A percentile compares a stretch with the other conserved stretches of the same genome.
Evolutionary conservation across 495 filamentous ascomycete species (phyloP).

Genomic region (Parathielavia appendiculata): DNA sequence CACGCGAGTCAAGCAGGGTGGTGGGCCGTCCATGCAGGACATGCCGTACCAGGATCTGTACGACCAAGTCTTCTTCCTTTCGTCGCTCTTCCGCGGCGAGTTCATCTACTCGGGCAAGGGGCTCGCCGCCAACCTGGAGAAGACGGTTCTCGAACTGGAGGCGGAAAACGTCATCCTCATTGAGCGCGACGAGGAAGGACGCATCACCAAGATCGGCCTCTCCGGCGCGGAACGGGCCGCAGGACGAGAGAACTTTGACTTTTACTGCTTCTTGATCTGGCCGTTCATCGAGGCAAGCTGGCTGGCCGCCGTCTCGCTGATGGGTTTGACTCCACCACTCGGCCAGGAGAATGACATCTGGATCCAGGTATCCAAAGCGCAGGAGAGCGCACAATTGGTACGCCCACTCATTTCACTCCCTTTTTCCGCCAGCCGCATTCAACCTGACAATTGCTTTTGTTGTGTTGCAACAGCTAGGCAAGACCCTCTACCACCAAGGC

Average conservation of each 20-base stretch:
- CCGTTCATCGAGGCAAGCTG: conserved; percentile 92
- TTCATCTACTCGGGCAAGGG: conserved; percentile 94
- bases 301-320: conserved; percentile 80
- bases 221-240: conserved; percentile 65
- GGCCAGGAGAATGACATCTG: conserved; percentile 59
- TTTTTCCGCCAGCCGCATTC: not conserved
- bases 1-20: conserved; percentile 80
- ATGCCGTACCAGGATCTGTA: conserved; percentile 66
- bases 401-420: conserved; percentile 21
- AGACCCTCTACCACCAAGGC: conserved; percentile 96
- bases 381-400: conserved; percentile 79
- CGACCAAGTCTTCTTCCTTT: conserved; percentile 81
- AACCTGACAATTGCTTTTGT: no score
- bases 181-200: conserved; percentile 50
- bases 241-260: conserved; percentile 91
- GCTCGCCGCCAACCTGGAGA: conserved; percentile 68
- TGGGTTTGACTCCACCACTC: conserved; percentile 74
- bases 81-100: conserved; percentile 87
- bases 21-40: conserved; percentile 71
- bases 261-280: conserved; percentile 98
- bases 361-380: conserved; percentile 71
- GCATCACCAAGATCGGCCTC: conserved; percentile 64
- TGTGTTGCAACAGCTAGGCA: no score
- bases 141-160: conserved; percentile 70
- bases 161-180: conserved; percentile 73